phyloP scores from a whole-genome alignment of 202 grass and related monocot species.

The Cymbopogon flexuosus region DNA sequence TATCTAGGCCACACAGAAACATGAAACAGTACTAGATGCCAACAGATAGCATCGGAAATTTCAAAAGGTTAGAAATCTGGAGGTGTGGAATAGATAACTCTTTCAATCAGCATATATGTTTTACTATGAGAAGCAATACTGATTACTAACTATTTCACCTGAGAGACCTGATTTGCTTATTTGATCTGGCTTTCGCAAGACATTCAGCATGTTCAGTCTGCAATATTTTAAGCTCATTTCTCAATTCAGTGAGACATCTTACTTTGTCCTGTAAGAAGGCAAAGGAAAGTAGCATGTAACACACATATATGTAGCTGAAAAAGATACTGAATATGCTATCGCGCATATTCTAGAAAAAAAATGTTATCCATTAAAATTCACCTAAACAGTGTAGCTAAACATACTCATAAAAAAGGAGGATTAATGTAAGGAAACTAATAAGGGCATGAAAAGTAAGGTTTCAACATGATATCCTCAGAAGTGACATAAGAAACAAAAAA shows the following conservation, averaged over 20 bases:
- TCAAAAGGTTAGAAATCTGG: neutral
- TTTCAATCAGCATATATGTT: neutral
- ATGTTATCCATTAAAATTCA: neutral
- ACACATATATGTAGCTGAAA: constrained; percentile 2
- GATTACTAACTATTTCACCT: constrained; percentile 34
- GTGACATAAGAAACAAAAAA: neutral
- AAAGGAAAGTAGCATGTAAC: constrained; percentile 12
- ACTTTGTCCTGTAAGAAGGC: constrained; percentile 38
- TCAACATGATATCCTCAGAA: constrained; percentile 1
- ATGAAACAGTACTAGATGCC: neutral
- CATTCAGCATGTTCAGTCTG: constrained; percentile 57
- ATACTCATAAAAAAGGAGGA: neutral
- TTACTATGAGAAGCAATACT: neutral
- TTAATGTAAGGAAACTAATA: neutral
- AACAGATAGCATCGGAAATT: neutral
- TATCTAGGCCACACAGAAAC: neutral
- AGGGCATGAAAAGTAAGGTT: neutral
- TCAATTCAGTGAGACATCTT: constrained; percentile 48
- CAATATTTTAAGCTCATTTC: constrained; percentile 61
- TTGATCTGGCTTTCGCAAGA: constrained; percentile 45
- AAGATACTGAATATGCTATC: constrained; percentile 1
- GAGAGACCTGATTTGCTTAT: constrained; percentile 46
- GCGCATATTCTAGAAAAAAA: neutral
- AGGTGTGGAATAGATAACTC: neutral
- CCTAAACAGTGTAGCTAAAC: neutral